A percentile compares a stretch with the other conserved stretches of the same genome.
Conservation (phyloP, 2,329 filamentous ascomycete species). For the Phymatotrichopsis omnivora region DNA sequence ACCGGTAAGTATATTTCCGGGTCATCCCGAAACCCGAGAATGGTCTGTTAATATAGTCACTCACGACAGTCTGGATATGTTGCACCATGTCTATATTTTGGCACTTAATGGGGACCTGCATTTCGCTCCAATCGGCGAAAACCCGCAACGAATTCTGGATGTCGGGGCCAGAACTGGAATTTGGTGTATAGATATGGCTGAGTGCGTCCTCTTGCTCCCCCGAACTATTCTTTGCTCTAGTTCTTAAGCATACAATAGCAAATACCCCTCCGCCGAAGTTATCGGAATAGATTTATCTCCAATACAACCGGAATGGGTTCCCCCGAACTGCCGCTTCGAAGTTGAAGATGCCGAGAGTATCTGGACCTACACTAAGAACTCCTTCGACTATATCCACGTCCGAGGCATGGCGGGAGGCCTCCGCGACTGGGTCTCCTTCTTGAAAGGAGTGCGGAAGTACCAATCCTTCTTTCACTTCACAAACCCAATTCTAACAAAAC, state of each 20-base stretch:
- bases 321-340: slow-evolving; percentile 37
- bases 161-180: slow-evolving; percentile 42
- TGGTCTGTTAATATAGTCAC: not conserved
- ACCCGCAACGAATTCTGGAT: slow-evolving; percentile 44
- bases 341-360: slow-evolving; percentile 35
- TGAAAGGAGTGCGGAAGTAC: slow-evolving; percentile 15
- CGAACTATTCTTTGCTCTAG: not conserved
- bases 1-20: not conserved
- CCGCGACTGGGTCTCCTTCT: slow-evolving; percentile 23
- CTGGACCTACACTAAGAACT: slow-evolving; percentile 18
- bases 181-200: slow-evolving; percentile 17
- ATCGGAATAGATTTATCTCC: slow-evolving; percentile 36
- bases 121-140: slow-evolving; percentile 39
- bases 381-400: slow-evolving; percentile 29
- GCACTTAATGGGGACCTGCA: slow-evolving; percentile 38
- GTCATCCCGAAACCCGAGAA: too few relatives aligned
- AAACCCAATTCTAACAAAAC: not conserved
- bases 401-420: slow-evolving; percentile 25
- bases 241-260: not conserved
- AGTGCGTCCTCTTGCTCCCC: slow-evolving; percentile 1
- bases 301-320: slow-evolving; percentile 38
- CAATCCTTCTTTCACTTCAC: not conserved
- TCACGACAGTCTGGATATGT: slow-evolving; percentile 31
- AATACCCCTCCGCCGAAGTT: slow-evolving; percentile 14
- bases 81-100: slow-evolving; percentile 36